phyloP scores from a whole-genome alignment of 257 asterid genomes.

The Penstemon eatonii region DNA sequence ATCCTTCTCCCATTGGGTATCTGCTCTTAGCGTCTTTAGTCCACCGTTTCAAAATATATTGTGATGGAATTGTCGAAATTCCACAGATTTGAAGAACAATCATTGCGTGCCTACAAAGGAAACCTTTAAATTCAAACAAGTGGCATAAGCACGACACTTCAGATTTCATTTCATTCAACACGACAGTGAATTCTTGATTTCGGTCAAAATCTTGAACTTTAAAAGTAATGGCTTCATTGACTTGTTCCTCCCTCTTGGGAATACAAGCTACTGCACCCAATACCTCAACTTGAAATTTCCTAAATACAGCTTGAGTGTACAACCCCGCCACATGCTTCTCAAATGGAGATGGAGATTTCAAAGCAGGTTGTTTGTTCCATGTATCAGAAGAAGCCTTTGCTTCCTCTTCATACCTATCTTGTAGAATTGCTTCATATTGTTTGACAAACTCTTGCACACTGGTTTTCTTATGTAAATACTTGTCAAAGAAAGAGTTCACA shows the following conservation, averaged over 20 bases:
- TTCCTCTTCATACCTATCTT: slow-evolving; percentile 92
- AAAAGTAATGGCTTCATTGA: slow-evolving; percentile 49
- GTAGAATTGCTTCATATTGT: slow-evolving; percentile 74
- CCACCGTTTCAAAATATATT: slow-evolving; percentile 90
- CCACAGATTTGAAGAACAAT: slow-evolving; percentile 87
- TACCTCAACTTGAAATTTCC: slow-evolving; percentile 83
- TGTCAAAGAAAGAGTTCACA: slow-evolving; percentile 87
- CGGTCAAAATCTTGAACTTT: slow-evolving; percentile 82
- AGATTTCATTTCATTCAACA: slow-evolving; percentile 63
- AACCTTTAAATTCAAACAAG: slow-evolving; percentile 84
- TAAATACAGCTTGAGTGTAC: slow-evolving; percentile 73
- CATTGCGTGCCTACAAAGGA: slow-evolving; percentile 88
- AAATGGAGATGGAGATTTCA: slow-evolving; percentile 95
- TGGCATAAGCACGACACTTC: slow-evolving; percentile 84
- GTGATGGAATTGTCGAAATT: slow-evolving; percentile 69
- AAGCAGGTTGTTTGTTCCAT: slow-evolving; percentile 78
- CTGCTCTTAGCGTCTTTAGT: slow-evolving; percentile 77
- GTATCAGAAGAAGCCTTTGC: slow-evolving; percentile 91
- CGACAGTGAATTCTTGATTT: slow-evolving; percentile 67
- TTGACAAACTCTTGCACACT: slow-evolving; percentile 74
- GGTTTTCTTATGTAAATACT: slow-evolving; percentile 89
- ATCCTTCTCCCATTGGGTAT: slow-evolving; percentile 54
- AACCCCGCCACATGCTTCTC: slow-evolving; percentile 83
- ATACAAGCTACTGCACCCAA: slow-evolving; percentile 94
- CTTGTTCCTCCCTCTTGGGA: slow-evolving; percentile 69